phyloP scores from a whole-genome alignment of 169 alveolate genomes.

The Plasmodium malariae region DNA sequence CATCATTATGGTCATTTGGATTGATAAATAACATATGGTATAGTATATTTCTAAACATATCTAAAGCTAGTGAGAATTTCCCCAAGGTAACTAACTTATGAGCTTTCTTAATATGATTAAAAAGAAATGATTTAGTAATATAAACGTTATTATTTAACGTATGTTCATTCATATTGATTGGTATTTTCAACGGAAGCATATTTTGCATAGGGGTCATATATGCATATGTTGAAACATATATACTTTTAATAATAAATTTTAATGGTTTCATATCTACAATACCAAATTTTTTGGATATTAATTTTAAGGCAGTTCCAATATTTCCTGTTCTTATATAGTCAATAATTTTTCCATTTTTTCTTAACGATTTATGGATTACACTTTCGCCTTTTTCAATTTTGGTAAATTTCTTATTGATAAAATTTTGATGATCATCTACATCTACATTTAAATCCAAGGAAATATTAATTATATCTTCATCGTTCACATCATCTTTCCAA shows the following conservation, averaged over 20 bases:
- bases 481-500: slow-evolving; percentile 77
- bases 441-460: slow-evolving; percentile 25
- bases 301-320: slow-evolving; percentile 33
- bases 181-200: slow-evolving; percentile 21
- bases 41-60: slow-evolving; percentile 73
- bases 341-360: slow-evolving; percentile 52
- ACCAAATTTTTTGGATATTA: slow-evolving; percentile 73
- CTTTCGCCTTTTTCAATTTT: slow-evolving; percentile 47
- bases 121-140: slow-evolving; percentile 51
- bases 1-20: slow-evolving; percentile 5
- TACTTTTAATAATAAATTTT: slow-evolving; percentile 61
- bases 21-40: slow-evolving; percentile 39
- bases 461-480: slow-evolving; percentile 67
- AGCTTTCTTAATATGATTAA: slow-evolving; percentile 78
- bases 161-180: slow-evolving; percentile 40
- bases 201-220: slow-evolving; percentile 72
- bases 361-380: slow-evolving; percentile 3
- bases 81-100: slow-evolving; percentile 81
- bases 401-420: slow-evolving; percentile 5
- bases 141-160: neutral
- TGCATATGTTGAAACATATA: slow-evolving; percentile 69
- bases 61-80: slow-evolving; percentile 74
- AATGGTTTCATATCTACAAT: slow-evolving; percentile 72
- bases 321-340: slow-evolving; percentile 64
- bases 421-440: slow-evolving; percentile 4